Conservation (phyloP, 495 filamentous ascomycete genomes). For the Penicillium psychrofluorescens region DNA sequence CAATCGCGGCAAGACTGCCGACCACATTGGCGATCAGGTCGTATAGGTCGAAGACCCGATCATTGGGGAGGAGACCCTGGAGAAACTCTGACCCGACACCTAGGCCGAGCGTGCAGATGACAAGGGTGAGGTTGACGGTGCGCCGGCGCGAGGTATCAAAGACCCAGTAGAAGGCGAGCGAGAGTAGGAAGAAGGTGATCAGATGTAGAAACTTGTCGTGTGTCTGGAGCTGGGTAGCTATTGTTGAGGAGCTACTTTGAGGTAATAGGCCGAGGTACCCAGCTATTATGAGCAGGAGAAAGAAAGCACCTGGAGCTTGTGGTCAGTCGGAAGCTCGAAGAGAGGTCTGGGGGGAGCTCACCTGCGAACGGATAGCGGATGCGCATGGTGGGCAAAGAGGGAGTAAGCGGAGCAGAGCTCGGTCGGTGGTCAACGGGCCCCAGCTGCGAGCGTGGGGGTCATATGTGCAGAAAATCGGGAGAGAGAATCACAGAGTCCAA, state of each 20-base stretch:
- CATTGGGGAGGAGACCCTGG: constrained; percentile 75
- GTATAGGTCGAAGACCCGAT: constrained; percentile 71
- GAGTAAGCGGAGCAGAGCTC: constrained; percentile 3
- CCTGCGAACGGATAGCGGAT: constrained; percentile 70
- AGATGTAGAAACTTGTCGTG: constrained; percentile 92
- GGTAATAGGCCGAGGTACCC: constrained; percentile 71
- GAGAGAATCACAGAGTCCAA: background rate
- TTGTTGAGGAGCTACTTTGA: constrained; percentile 50
- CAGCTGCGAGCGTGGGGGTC: constrained; percentile 20
- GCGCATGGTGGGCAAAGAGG: constrained; percentile 43
- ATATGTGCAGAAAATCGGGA: constrained; percentile 15
- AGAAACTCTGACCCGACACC: constrained; percentile 81
- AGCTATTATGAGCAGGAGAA: constrained; percentile 65
- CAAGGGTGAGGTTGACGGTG: constrained; percentile 74
- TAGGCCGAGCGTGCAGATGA: constrained; percentile 65
- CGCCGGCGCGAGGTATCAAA: constrained; percentile 83
- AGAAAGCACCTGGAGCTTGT: constrained; percentile 52
- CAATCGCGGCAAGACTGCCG: constrained; percentile 64
- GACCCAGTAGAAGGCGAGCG: constrained; percentile 92
- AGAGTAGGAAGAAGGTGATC: constrained; percentile 82
- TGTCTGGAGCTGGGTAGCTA: constrained; percentile 56
- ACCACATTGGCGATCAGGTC: constrained; percentile 85
- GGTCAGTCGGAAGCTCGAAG: constrained; percentile 9
- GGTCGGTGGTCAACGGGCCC: constrained; percentile 13
- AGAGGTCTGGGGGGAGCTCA: constrained; percentile 22